Percentiles rank a stretch among this genome's conserved stretches.
phyloP scores from a whole-genome alignment of 805 yeast species.

The Saccharomycopsis fermentans region DNA sequence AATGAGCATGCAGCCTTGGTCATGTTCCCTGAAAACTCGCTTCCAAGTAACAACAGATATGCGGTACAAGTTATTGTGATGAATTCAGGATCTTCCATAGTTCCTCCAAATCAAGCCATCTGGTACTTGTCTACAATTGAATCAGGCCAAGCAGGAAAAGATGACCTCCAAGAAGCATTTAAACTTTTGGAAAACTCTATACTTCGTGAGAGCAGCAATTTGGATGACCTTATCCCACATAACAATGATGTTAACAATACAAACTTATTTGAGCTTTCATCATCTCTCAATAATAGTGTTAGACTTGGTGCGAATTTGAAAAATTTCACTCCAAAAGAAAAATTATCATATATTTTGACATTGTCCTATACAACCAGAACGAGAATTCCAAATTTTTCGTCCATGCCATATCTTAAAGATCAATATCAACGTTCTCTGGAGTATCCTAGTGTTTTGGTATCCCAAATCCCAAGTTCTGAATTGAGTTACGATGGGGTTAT shows the following conservation, averaged over 20 bases:
- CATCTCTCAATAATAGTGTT: conserved; percentile 32
- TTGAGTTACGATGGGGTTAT: conserved; percentile 86
- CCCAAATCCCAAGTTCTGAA: conserved; percentile 71
- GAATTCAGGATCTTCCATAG: conserved; percentile 80
- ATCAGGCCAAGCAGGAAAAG: conserved; percentile 55
- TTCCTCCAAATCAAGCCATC: conserved; percentile 76
- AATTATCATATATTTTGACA: conserved; percentile 50
- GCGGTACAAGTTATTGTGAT: conserved; percentile 83
- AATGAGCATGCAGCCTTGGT: conserved; percentile 79
- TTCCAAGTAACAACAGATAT: conserved; percentile 50
- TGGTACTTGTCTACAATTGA: conserved; percentile 86
- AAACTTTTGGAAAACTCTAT: conserved; percentile 70
- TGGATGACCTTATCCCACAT: not conserved
- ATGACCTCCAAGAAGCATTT: conserved; percentile 73
- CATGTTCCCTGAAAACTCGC: conserved; percentile 82
- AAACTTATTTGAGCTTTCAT: conserved; percentile 64
- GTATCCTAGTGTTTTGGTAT: conserved; percentile 23
- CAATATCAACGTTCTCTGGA: not conserved
- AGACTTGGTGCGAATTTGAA: conserved; percentile 78
- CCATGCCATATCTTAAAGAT: not conserved
- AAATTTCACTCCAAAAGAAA: conserved; percentile 75
- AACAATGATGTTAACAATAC: conserved; percentile 35
- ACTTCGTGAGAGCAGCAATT: conserved; percentile 57
- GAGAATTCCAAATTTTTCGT: conserved; percentile 38
- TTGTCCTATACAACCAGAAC: conserved; percentile 52